phyloP scores from a whole-genome alignment of 495 filamentous ascomycete species.

The Paragyromitra xinjiangensis region DNA sequence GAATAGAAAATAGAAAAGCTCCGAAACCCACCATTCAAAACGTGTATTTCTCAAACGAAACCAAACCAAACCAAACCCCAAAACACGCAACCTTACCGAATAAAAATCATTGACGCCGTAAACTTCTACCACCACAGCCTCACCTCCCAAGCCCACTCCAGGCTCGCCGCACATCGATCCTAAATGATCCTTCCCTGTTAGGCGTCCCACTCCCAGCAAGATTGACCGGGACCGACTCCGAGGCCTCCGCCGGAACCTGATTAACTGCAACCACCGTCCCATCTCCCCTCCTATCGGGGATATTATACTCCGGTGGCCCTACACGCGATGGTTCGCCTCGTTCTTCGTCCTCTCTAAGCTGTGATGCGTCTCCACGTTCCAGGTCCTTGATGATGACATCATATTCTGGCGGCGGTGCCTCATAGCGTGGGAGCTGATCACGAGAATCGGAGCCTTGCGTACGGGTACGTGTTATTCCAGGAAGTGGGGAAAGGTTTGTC shows the following conservation, averaged over 20 bases:
- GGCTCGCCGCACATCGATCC: conserved; percentile 32
- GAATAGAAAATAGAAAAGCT: conserved; percentile 9
- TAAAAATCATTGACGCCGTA: neutral
- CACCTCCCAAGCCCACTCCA: conserved; percentile 35
- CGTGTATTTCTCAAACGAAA: neutral
- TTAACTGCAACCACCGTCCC: neutral
- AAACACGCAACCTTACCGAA: neutral
- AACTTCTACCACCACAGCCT: neutral
- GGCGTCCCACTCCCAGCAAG: neutral
- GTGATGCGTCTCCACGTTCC: conserved; percentile 27
- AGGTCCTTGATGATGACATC: conserved; percentile 43
- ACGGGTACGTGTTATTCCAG: neutral
- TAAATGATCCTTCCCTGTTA: conserved; percentile 9
- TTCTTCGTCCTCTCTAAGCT: neutral
- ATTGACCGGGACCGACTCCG: neutral
- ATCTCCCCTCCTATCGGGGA: neutral
- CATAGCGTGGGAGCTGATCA: conserved; percentile 50
- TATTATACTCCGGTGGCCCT: conserved; percentile 16
- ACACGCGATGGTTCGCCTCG: conserved; percentile 12
- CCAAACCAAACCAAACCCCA: neutral
- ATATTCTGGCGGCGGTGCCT: conserved; percentile 51
- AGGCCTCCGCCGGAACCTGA: neutral
- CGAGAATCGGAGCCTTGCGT: conserved; percentile 20
- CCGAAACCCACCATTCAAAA: neutral
- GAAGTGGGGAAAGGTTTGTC: neutral